A percentile compares a stretch with the other conserved stretches of the same genome.
Conservation (phyloP, 176 grass and related monocot species). For the Tillandsia leiboldiana region DNA sequence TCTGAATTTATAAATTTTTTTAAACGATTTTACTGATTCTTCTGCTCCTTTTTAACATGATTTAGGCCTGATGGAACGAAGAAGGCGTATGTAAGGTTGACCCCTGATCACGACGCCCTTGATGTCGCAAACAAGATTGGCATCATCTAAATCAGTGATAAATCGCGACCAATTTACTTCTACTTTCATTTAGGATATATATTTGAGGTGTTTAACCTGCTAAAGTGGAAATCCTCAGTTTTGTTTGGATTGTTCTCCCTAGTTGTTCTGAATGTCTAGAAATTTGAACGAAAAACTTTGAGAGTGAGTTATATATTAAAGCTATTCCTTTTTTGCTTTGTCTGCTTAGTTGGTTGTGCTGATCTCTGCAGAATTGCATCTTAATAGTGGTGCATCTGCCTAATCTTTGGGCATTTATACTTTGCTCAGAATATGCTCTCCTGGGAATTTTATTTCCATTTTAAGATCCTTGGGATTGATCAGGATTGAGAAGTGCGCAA, state of each 20-base stretch:
- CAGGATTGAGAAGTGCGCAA: too few relatives aligned
- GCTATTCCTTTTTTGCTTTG: too few relatives aligned
- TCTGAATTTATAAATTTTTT: conserved; percentile 1
- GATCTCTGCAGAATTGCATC: too few relatives aligned
- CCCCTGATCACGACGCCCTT: background rate
- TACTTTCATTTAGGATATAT: background rate
- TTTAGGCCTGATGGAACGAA: background rate
- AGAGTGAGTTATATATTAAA: too few relatives aligned
- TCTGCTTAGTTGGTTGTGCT: too few relatives aligned
- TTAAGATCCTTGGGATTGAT: too few relatives aligned
- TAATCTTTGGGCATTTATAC: too few relatives aligned
- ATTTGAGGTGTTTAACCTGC: background rate
- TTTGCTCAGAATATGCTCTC: too few relatives aligned
- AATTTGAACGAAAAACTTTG: background rate
- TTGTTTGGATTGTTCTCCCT: background rate
- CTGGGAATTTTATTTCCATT: too few relatives aligned
- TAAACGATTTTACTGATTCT: background rate
- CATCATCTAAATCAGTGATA: background rate
- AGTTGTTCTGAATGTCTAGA: background rate
- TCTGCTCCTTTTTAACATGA: background rate
- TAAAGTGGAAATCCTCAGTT: background rate
- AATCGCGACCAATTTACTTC: background rate
- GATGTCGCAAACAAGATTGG: background rate
- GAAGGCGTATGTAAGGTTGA: background rate
- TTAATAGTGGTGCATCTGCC: too few relatives aligned